Base-by-base conservation (phyloP, 1,139 yeast species). In the Blastobotrys raffinosifermentans region DNA sequence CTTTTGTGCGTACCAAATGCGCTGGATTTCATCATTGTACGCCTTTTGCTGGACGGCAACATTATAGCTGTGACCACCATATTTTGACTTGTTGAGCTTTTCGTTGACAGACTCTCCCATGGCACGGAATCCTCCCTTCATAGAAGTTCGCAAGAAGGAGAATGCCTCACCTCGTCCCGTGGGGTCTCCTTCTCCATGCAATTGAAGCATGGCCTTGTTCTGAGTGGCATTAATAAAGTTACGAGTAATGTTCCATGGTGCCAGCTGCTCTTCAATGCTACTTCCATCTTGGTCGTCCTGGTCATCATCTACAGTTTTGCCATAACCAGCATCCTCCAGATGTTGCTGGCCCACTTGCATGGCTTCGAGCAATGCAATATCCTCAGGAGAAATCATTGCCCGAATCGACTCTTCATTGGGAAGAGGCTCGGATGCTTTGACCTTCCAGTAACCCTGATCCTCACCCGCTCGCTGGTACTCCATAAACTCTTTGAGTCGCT, bases 171-270 rank as follows among this genome's bases (percentile, higher is more conserved):
- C 94, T 45, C 84, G 77, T 22, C 95, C 96, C 1, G 95, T 80
- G 2, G 96, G 95, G 58, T 91, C 98, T 35, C 97, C 98, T 44
- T 82, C 93, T n/a, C 96, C 96, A 55, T 86, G 87, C 27, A 93
- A 73, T 55, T 89, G 96, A 32, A 93, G 70, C 97, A 91, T 91
- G 1, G 96, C 93, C 53, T 94, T 89, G 39, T 96, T 93, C 56
- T 89, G 97, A 22, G 95, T 89, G 4, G 98, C 94, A 56, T 80
- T 83, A 43, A 89, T 77, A 54, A 93, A 93, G 58, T 91, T 93
- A 44, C 89, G 72, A 0, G 96, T 80, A 14, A 83, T 71, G 57
- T 84, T 87, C 99, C 99, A 93, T 0, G 96, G 93, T 0, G 96
- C 81, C 35, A 86, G 64, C 54, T 86, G 95, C 50, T 87, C 96